phyloP scores from a whole-genome alignment of 2,329 filamentous ascomycete species.

The Alternaria burnsii region DNA sequence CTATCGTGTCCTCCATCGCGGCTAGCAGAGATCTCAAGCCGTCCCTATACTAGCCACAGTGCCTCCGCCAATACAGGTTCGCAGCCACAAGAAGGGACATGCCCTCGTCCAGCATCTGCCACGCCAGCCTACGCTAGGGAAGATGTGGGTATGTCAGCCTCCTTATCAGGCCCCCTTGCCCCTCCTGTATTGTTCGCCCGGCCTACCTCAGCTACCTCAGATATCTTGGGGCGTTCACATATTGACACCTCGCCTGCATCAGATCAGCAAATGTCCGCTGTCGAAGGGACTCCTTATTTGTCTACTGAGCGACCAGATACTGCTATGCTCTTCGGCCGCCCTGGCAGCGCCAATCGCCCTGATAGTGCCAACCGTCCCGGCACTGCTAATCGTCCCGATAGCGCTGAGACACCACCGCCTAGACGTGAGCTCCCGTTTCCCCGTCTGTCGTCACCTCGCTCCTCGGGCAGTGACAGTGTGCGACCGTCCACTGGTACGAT shows the following conservation, averaged over 20 bases:
- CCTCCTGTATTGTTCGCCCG: slow-evolving; percentile 40
- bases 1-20: slow-evolving; percentile 41
- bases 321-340: slow-evolving; percentile 25
- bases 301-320: slow-evolving; percentile 27
- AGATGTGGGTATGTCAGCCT: neutral
- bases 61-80: slow-evolving; percentile 14
- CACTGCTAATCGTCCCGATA: slow-evolving; percentile 17
- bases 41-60: slow-evolving; percentile 35
- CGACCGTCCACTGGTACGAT: slow-evolving; percentile 34
- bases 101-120: slow-evolving; percentile 30
- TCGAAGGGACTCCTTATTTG: slow-evolving; percentile 13
- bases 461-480: slow-evolving; percentile 34
- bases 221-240: slow-evolving; percentile 14
- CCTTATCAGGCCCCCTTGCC: slow-evolving; percentile 24
- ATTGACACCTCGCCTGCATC: neutral
- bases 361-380: neutral
- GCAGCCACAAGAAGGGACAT: slow-evolving; percentile 20
- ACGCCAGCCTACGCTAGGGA: slow-evolving; percentile 10
- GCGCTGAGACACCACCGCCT: slow-evolving; percentile 41
- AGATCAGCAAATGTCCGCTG: slow-evolving; percentile 6
- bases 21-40: slow-evolving; percentile 34
- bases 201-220: slow-evolving; percentile 33
- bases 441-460: slow-evolving; percentile 40
- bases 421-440: slow-evolving; percentile 53
- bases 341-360: slow-evolving; percentile 13